phyloP scores from a whole-genome alignment of 768 basidiomycete species.

The Clitopilus passeckerianus region DNA sequence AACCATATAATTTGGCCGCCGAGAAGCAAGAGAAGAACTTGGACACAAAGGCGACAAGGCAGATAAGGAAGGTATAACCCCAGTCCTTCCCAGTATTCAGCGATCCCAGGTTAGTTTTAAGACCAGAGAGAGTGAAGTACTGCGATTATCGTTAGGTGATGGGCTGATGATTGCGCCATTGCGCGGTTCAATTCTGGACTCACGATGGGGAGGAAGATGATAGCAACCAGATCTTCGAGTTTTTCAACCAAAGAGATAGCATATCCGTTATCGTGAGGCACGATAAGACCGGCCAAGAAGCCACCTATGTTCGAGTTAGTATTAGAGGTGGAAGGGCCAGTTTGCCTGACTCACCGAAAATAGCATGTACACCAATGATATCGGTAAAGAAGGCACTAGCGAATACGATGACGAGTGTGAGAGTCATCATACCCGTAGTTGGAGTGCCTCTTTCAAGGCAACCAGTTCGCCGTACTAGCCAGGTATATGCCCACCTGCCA shows the following conservation, averaged over 20 bases:
- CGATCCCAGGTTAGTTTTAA: slow-evolving; percentile 75
- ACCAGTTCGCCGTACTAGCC: slow-evolving; percentile 64
- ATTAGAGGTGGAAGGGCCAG: not conserved
- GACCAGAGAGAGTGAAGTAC: slow-evolving; percentile 80
- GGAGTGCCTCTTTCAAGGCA: slow-evolving; percentile 71
- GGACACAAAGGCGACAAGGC: slow-evolving; percentile 67
- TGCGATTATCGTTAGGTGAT: slow-evolving; percentile 21
- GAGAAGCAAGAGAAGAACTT: slow-evolving; percentile 73
- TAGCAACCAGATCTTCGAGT: slow-evolving; percentile 80
- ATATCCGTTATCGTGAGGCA: slow-evolving; percentile 80
- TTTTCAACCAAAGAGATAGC: slow-evolving; percentile 79
- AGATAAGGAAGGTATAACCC: slow-evolving; percentile 77
- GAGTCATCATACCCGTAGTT: slow-evolving; percentile 70
- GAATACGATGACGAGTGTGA: slow-evolving; percentile 72
- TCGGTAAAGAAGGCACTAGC: slow-evolving; percentile 80
- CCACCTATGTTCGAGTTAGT: slow-evolving; percentile 42
- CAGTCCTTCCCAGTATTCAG: slow-evolving; percentile 74
- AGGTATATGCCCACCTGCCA: slow-evolving; percentile 56
- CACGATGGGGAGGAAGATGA: slow-evolving; percentile 75
- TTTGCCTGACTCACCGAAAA: slow-evolving; percentile 41
- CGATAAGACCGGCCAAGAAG: slow-evolving; percentile 77
- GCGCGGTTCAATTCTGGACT: slow-evolving; percentile 15
- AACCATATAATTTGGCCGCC: slow-evolving; percentile 57
- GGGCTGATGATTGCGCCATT: not conserved
- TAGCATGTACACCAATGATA: slow-evolving; percentile 74